phyloP scores from a whole-genome alignment of 306 rosid species.

The Vigna hirtella region DNA sequence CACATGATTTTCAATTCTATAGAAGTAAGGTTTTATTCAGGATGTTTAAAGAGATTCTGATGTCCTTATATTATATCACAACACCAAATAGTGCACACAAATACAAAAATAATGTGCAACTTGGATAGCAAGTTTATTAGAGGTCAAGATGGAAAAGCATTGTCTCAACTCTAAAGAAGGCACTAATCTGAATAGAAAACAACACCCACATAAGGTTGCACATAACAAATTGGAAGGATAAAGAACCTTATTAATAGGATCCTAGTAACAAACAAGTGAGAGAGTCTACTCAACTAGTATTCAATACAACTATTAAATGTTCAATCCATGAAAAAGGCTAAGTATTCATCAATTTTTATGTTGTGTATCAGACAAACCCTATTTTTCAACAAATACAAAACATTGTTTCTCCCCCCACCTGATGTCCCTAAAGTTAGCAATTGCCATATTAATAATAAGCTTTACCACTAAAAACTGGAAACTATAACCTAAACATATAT shows the following conservation, averaged over 20 bases:
- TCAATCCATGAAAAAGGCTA: not conserved
- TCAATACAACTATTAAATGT: not conserved
- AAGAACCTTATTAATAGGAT: not conserved
- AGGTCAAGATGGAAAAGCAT: constrained; percentile 13
- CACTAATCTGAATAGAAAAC: not conserved
- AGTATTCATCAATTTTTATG: not conserved
- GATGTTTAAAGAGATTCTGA: constrained; percentile 21
- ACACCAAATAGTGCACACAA: not conserved
- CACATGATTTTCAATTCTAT: constrained; percentile 32
- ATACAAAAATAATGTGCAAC: not conserved
- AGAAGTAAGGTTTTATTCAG: constrained; percentile 4
- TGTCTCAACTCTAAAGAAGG: constrained; percentile 23
- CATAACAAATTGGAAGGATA: not conserved
- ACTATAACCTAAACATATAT: not conserved
- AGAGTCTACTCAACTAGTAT: not conserved
- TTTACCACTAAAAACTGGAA: not conserved
- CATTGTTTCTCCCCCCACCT: not conserved
- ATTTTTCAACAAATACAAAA: not conserved
- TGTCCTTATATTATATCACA: not conserved
- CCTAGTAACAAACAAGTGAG: not conserved
- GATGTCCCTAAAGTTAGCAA: not conserved
- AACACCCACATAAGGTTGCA: not conserved
- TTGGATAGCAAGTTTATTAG: constrained; percentile 24
- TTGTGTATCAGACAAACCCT: not conserved
- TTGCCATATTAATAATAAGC: not conserved